Conservation (phyloP, 495 filamentous ascomycete species). For the Durotheca rogersii region DNA sequence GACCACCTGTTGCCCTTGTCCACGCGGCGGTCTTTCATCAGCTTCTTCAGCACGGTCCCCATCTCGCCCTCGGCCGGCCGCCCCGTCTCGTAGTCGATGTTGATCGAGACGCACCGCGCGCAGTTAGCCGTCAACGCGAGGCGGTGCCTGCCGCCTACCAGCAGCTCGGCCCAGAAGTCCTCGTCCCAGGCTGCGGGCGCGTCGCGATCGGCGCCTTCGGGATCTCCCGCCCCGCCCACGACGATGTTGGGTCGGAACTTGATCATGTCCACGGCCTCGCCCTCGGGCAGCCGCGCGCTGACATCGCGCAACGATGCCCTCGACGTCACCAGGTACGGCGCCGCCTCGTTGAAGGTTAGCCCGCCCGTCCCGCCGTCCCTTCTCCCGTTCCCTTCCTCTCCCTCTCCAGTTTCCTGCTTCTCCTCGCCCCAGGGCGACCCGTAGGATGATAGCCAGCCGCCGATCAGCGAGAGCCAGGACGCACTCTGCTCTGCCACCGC, state of each 20-base stretch:
- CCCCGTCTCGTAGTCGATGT: slow-evolving; percentile 80
- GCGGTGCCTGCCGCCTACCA: slow-evolving; percentile 41
- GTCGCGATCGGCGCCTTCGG: slow-evolving; percentile 30
- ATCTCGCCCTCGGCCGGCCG: slow-evolving; percentile 60
- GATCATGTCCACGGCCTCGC: slow-evolving; percentile 63
- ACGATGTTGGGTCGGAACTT: slow-evolving; percentile 90
- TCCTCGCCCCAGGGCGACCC: slow-evolving; percentile 9
- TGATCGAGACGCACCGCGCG: slow-evolving; percentile 72
- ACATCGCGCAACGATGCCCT: slow-evolving; percentile 69
- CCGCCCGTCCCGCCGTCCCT: slow-evolving; percentile 27
- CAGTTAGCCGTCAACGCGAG: slow-evolving; percentile 76
- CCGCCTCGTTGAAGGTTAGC: slow-evolving; percentile 78
- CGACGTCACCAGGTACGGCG: slow-evolving; percentile 73
- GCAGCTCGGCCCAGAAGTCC: slow-evolving; percentile 78
- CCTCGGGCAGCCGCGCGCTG: slow-evolving; percentile 56
- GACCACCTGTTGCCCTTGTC: slow-evolving; percentile 71
- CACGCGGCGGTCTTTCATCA: slow-evolving; percentile 76
- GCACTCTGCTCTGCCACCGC: too few species aligned
- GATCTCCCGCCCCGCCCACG: slow-evolving; percentile 58
- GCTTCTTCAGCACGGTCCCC: slow-evolving; percentile 70
- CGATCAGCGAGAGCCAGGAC: slow-evolving; percentile 50
- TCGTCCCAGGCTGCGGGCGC: slow-evolving; percentile 68
- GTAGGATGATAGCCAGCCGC: slow-evolving; percentile 14
- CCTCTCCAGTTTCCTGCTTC: slow-evolving; percentile 15
- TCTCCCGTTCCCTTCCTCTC: neutral